Evolutionary conservation across 2,329 filamentous ascomycete species (phyloP).

Genomic region (Aspergillus uvarum): DNA sequence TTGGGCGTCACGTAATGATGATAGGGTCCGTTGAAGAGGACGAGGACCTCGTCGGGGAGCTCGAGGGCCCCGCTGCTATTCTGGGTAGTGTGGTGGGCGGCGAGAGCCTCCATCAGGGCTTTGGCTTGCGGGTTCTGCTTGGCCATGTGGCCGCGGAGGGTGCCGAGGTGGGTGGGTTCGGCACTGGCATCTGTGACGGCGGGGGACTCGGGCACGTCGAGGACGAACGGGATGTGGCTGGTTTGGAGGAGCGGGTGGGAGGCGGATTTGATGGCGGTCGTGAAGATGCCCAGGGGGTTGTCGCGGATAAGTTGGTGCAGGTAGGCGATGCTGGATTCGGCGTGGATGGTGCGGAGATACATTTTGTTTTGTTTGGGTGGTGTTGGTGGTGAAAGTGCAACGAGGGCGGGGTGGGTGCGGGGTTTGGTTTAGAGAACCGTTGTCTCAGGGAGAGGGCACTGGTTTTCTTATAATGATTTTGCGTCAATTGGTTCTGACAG

Average conservation of each 20-base stretch:
- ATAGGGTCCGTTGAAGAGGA: constrained; percentile 60
- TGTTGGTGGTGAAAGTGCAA: not conserved
- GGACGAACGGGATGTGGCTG: constrained; percentile 62
- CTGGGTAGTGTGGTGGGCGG: constrained; percentile 11
- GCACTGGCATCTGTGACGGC: constrained; percentile 13
- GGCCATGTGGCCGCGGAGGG: constrained; percentile 62
- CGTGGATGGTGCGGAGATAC: constrained; percentile 58
- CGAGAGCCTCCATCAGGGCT: constrained; percentile 54
- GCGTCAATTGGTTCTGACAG: not conserved
- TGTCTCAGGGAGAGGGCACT: not conserved
- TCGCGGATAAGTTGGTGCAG: constrained; percentile 57
- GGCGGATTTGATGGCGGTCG: constrained; percentile 58
- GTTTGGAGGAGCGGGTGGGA: constrained; percentile 55
- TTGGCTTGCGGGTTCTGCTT: constrained; percentile 64
- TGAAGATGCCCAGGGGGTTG: constrained; percentile 63
- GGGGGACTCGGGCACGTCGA: constrained; percentile 45
- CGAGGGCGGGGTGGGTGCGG: not conserved
- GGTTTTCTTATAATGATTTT: not conserved
- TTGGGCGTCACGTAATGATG: constrained; percentile 69
- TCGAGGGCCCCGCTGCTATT: constrained; percentile 28
- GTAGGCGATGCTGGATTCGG: constrained; percentile 50
- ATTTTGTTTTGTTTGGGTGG: constrained; percentile 38
- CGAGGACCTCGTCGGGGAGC: constrained; percentile 55
- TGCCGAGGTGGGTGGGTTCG: constrained; percentile 24
- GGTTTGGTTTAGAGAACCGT: not conserved